Base-by-base conservation (phyloP, 805 yeast genomes). In the Kregervanrija pseudodelftensis region DNA sequence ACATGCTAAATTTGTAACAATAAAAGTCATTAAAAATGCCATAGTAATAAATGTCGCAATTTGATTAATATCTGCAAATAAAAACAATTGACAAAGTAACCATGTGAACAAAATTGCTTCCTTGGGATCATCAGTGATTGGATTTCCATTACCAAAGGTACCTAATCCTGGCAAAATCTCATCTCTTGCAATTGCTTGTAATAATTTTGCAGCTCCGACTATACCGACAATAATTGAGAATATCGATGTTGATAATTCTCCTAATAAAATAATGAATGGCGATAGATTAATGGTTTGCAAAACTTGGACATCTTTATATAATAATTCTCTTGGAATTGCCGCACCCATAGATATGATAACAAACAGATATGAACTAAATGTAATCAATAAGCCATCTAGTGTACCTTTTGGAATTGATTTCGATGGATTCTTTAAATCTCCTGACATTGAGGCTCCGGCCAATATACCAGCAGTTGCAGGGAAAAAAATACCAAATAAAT, bases 381-480 rank as follows among this genome's bases (percentile, higher is more conserved):
- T 90, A 34, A 88, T 65, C 4, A 79, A 52, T 8, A 91, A 66
- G 0, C 98, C 99, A 70, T 81, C 77, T 28, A 93, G 63, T 0
- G 99, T 93, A n/a, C 99, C 99, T 48, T 75, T 73, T 0, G 99
- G 99, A 39, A 93, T 93, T 1, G 95, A 79, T 55, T 76, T 79
- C 0, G 96, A 87, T 0, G 99, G 99, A 44, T 76, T 80, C 45
- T 76, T 68, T 50, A 93, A 71, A 55, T 89, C 96, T 14, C 99
- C 98, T 36, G 96, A 88, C 99, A 93, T 93, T 17, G 95, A 85
- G 2, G 99, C 97, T 13, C 99, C 99, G 2, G 99, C 98, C 63
- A 93, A 83, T 28, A 93, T 90, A 46, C 99, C 99, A 7, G 98
- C 96, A 0, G 99, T 91, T 1, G 99, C 96, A 10, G 99, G 97